Base-by-base conservation (phyloP, 257 asterid genomes). In the Echium plantagineum region DNA sequence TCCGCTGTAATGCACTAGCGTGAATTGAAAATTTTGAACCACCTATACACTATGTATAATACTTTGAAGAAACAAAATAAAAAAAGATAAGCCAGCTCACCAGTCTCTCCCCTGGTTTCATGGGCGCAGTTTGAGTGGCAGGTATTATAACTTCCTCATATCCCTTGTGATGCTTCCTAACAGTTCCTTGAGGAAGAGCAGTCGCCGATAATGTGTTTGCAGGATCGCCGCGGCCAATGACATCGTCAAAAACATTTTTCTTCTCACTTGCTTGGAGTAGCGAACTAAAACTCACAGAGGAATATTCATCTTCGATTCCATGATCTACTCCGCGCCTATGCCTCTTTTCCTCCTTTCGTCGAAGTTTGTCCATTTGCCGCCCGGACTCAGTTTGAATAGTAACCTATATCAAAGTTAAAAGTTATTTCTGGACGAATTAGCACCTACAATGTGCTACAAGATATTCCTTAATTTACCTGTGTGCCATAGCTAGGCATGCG, bases 81-180 rank as follows among this genome's bases (percentile, higher is more conserved):
- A 66, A 57, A 21, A 52, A 49, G 32, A 22, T 58, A 63, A 54
- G 26, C 42, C 69, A 67, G 62, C 51, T 32, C 76, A 88, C 97
- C 94, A 91, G 85, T 72, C 71, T 88, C 81, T 91, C 98, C 74
- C 95, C 95, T 55, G 94, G 97, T 77, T 79, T 84, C 95, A 91
- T 69, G 52, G 98, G 88, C 64, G 98, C 94, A 77, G 96, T 88
- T 69, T 86, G 85, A 53, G 82, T 77, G 61, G 96, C 87, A 66
- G 98, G 98, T 65, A 91, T 67, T 59, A 63, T 82, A 69, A 91
- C 95, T 91, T 91, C 98, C 80, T 85, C 98, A 64, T 88, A 88
- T 64, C 97, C 97, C 70, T 85, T 84, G 75, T 73, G 71, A 77
- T 84, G 85, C 77, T 85, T 88, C 80, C 90, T 78, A 55, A 75